These are phyloP conservation scores for Cordyceps farinosa DNA, from an alignment of 2,329 filamentous ascomycete genomes.

Conservation along the genomic window DNA sequence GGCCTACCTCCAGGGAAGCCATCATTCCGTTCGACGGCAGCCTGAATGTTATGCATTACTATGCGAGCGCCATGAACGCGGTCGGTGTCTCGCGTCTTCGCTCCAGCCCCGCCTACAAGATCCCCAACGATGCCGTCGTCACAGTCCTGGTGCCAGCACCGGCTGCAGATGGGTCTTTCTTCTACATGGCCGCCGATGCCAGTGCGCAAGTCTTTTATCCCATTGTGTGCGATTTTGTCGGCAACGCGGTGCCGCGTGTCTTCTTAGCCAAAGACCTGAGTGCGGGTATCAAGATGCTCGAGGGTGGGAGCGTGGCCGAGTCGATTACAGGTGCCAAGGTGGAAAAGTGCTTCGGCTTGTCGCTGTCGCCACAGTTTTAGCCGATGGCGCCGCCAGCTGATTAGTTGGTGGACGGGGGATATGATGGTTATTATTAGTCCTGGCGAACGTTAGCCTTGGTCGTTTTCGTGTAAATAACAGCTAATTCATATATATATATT, in stretches of 20 bases:
- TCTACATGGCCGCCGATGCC: slow-evolving; percentile 24
- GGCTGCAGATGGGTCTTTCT: slow-evolving; percentile 17
- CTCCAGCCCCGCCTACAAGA: slow-evolving; percentile 20
- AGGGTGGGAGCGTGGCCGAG: slow-evolving; percentile 24
- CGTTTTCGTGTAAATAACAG: background rate
- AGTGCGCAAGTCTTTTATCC: slow-evolving; percentile 27
- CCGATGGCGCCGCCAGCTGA: background rate
- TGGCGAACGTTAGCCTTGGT: no score
- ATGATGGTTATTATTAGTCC: background rate
- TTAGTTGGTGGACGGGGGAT: background rate
- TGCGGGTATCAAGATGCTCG: slow-evolving; percentile 23
- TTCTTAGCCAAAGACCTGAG: slow-evolving; percentile 29
- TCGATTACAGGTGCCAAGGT: slow-evolving; percentile 29
- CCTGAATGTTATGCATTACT: slow-evolving; percentile 32
- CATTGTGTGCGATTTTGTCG: slow-evolving; percentile 28
- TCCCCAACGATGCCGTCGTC: slow-evolving; percentile 21
- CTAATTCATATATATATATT: no score
- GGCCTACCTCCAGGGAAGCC: slow-evolving; percentile 22
- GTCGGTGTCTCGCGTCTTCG: slow-evolving; percentile 32
- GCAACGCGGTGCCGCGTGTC: slow-evolving; percentile 23
- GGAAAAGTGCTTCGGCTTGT: slow-evolving; percentile 11
- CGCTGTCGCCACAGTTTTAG: slow-evolving; percentile 3
- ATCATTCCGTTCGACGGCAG: slow-evolving; percentile 25
- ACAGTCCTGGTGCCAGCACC: slow-evolving; percentile 23
- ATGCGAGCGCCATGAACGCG: slow-evolving; percentile 30